Evolutionary conservation across 768 basidiomycete genomes (phyloP), one percentile per base, ranked within the genome.

Genomic region (Termitomyces sp.): DNA sequence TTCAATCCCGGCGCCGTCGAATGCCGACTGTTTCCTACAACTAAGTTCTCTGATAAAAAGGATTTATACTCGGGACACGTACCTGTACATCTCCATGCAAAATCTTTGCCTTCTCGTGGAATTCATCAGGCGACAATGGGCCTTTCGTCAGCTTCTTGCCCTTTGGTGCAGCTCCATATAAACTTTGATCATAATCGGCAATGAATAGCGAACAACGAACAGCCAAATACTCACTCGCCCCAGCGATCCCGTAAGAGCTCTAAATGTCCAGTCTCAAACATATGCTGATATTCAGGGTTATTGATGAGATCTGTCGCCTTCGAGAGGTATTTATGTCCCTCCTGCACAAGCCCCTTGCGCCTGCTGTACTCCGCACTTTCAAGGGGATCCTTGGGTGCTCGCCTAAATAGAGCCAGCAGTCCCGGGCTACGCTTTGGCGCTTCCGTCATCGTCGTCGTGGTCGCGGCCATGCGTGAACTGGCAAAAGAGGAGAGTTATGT

Each of bases 81-180:
- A 65, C 66, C 59, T 62, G 61, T 16, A 65, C 62, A 51, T 67
- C 64, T 0, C 62, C 64, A n/a, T 59, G 42, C 28, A 67, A 45
- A 24, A 54, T 38, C 28, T 42, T 58, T 18, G 64, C 53, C 43
- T 61, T 63, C 20, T 67, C 66, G 22, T 61, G 64, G 38, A 67
- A 67, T 2, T 67, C 66, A 24, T 67, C 66, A 7, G 64, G 59
- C 10, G 54, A 47, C 8, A 67, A 28, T 13, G 52, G 20, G 14
- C 66, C 66, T 50, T 67, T 67, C 35, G 57, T 60, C n/a, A 63
- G 46, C 46, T 67, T 67, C 57, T 65, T 67, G 43, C 62, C 66
- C 40, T 63, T 62, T 3, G 66, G 66, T 22, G 64, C 66, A 1
- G 58, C 57, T 30, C 66, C 62, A 30, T 65, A 65, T 32, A 66